phyloP scores from a whole-genome alignment of 192 early-diverging fungal genomes.

The Coemansia sp. region DNA sequence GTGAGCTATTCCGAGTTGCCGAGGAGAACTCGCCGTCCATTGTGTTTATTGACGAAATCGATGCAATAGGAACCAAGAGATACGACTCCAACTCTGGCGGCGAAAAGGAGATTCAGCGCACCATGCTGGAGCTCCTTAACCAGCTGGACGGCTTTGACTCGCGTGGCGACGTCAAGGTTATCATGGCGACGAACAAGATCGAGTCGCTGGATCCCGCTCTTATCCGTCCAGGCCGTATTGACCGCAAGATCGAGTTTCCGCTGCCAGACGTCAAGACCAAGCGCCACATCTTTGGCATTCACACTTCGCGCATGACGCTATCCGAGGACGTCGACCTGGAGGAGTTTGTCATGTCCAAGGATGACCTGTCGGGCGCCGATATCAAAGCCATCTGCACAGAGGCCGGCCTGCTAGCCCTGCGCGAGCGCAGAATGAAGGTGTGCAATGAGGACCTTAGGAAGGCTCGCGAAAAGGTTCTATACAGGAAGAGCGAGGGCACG shows the following conservation, averaged over 20 bases:
- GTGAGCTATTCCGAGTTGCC: constrained; percentile 96
- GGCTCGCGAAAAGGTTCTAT: constrained; percentile 98
- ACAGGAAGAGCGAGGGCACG: constrained; percentile 98
- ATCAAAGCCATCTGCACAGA: constrained; percentile 99
- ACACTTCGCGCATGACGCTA: constrained; percentile 93
- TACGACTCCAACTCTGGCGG: constrained; percentile 95
- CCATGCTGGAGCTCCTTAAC: constrained; percentile 96
- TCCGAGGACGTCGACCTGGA: constrained; percentile 97
- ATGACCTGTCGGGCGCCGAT: constrained; percentile 98
- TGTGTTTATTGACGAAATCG: constrained; percentile 99
- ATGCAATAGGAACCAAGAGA: constrained; percentile 97
- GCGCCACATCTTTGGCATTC: constrained; percentile 96
- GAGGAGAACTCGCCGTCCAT: constrained; percentile 96
- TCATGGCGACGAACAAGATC: constrained; percentile 99
- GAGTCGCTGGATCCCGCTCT: constrained; percentile 97
- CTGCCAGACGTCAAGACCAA: constrained; percentile 96
- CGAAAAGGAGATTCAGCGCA: constrained; percentile 97
- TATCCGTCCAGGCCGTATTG: constrained; percentile 96
- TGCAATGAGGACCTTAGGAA: constrained; percentile 96
- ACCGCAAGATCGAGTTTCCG: constrained; percentile 99
- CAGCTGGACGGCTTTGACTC: constrained; percentile 99
- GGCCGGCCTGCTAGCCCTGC: constrained; percentile 94
- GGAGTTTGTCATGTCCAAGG: constrained; percentile 99
- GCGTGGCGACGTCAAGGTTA: constrained; percentile 95
- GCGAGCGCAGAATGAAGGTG: constrained; percentile 99